These are phyloP conservation scores for Lentinula sp. DNA, from an alignment of 768 basidiomycete species.

Conservation along the genomic window DNA sequence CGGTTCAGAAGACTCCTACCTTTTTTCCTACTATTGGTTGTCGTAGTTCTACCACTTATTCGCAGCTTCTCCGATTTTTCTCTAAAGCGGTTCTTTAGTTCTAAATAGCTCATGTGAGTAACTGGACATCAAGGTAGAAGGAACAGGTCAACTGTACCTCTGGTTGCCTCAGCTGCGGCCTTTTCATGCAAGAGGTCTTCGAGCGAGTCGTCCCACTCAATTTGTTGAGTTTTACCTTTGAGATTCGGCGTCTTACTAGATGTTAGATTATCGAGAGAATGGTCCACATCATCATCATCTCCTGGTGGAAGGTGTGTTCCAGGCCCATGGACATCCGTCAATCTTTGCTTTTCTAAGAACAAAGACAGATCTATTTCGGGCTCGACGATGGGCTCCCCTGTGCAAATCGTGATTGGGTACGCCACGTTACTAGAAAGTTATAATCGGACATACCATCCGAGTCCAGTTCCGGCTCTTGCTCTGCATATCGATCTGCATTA, in stretches of 20 bases:
- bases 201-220: conserved; percentile 65
- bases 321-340: conserved; percentile 30
- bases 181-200: conserved; percentile 68
- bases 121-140: not conserved
- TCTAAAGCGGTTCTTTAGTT: conserved; percentile 53
- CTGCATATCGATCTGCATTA: conserved; percentile 71
- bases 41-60: conserved; percentile 22
- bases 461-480: conserved; percentile 62
- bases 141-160: conserved; percentile 41
- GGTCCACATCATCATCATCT: conserved; percentile 54
- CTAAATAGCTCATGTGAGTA: conserved; percentile 21
- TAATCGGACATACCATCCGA: conserved; percentile 48
- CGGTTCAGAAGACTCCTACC: conserved; percentile 17
- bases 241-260: conserved; percentile 10
- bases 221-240: conserved; percentile 59
- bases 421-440: not conserved
- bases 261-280: conserved; percentile 36
- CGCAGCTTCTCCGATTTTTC: conserved; percentile 47
- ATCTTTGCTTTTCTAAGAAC: conserved; percentile 60
- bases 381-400: conserved; percentile 64
- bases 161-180: conserved; percentile 64
- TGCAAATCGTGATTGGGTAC: not conserved
- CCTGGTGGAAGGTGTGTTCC: conserved; percentile 13
- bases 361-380: conserved; percentile 68
- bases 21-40: conserved; percentile 23